phyloP scores from a whole-genome alignment of 2,329 filamentous ascomycete genomes.

The Zasmidium angulare region DNA sequence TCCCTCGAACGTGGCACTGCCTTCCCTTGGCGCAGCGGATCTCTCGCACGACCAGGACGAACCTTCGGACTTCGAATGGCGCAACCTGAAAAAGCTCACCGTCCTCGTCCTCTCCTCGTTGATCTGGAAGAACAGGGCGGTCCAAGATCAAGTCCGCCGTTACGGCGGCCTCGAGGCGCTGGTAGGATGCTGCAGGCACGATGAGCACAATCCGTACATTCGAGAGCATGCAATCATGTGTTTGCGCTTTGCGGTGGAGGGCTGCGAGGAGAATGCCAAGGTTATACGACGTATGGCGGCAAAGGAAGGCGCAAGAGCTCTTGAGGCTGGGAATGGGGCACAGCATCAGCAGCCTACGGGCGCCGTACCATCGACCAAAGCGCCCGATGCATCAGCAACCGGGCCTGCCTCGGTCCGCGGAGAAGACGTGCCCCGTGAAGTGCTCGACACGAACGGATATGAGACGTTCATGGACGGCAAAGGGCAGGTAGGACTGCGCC shows the following conservation, averaged over 20 bases:
- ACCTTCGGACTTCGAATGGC: conserved; percentile 68
- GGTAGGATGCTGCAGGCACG: conserved; percentile 84
- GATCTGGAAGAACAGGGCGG: conserved; percentile 79
- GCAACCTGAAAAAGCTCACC: conserved; percentile 87
- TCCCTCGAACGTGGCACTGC: conserved; percentile 27
- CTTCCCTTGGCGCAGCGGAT: conserved; percentile 9
- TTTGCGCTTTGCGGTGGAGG: conserved; percentile 70
- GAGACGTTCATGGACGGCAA: conserved; percentile 52
- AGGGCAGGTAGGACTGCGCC: conserved; percentile 49
- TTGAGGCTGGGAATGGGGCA: conserved; percentile 20
- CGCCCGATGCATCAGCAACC: not conserved
- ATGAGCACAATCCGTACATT: conserved; percentile 91
- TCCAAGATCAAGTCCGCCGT: conserved; percentile 83
- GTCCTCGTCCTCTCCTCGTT: conserved; percentile 86
- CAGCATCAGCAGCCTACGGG: not conserved
- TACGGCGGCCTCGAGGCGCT: conserved; percentile 85
- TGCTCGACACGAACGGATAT: conserved; percentile 50
- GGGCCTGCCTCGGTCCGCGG: conserved; percentile 1
- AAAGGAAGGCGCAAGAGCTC: conserved; percentile 3
- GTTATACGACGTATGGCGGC: conserved; percentile 64
- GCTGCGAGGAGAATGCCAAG: conserved; percentile 69
- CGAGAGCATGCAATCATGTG: conserved; percentile 88
- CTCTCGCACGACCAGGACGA: conserved; percentile 56
- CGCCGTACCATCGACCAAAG: not conserved
- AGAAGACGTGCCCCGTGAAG: conserved; percentile 44